phyloP scores from a whole-genome alignment of 345 rosid genomes.

The Salix caprea region DNA sequence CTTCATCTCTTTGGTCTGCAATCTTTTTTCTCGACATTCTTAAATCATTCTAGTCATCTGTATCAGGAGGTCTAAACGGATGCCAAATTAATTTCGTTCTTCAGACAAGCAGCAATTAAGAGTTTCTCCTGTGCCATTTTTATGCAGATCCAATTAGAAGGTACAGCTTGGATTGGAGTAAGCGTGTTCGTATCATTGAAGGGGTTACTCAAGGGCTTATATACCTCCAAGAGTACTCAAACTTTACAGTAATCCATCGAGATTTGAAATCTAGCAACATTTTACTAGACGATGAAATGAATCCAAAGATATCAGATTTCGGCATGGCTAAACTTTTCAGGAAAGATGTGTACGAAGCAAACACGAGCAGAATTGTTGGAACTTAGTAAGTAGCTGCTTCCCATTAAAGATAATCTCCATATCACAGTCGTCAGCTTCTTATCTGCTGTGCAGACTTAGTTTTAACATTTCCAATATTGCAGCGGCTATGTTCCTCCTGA shows the following conservation, averaged over 20 bases:
- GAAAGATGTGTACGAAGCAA: constrained; percentile 33
- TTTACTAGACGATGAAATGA: constrained; percentile 34
- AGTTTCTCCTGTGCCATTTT: too few relatives aligned
- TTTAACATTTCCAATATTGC: not conserved
- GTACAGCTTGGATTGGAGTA: constrained; percentile 28
- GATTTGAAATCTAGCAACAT: constrained; percentile 43
- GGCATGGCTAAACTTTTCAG: constrained; percentile 38
- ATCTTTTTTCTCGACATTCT: not conserved
- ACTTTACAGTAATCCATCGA: constrained; percentile 40
- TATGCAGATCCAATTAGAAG: constrained; percentile 26
- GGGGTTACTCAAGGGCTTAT: constrained; percentile 46
- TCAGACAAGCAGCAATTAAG: too few relatives aligned
- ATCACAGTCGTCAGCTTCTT: too few relatives aligned
- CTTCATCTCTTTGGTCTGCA: constrained; percentile 27
- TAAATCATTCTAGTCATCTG: too few relatives aligned
- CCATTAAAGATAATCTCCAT: not conserved
- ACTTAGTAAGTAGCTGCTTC: constrained; percentile 29
- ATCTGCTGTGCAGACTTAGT: too few relatives aligned
- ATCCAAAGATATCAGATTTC: constrained; percentile 45
- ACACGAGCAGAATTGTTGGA: constrained; percentile 35
- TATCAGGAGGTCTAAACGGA: too few relatives aligned
- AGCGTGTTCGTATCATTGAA: constrained; percentile 33
- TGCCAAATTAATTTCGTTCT: too few relatives aligned
- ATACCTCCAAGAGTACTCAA: constrained; percentile 50
- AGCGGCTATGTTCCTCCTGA: constrained; percentile 54